Conservation (phyloP, 2,329 filamentous ascomycete genomes). For the Clarireedia paspali region DNA sequence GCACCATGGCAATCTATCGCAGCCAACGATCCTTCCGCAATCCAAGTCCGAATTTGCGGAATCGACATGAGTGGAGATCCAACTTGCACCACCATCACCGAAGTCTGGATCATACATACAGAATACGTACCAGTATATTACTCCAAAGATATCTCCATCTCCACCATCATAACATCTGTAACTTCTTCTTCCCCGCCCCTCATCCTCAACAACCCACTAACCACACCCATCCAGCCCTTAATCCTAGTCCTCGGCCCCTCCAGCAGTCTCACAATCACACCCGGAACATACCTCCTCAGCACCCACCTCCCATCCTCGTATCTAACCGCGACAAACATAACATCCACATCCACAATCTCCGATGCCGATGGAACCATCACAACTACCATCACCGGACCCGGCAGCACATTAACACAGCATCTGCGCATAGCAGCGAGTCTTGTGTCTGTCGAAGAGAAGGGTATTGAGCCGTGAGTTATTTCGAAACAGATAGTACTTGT, state of each 20-base stretch:
- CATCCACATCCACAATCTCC: neutral
- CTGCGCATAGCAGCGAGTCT: neutral
- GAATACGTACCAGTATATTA: constrained; percentile 14
- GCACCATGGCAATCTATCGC: constrained; percentile 24
- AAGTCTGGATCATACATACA: constrained; percentile 20
- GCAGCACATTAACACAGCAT: neutral
- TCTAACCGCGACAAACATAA: neutral
- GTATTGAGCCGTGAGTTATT: neutral
- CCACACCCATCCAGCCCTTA: constrained; percentile 5
- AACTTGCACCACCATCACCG: constrained; percentile 14
- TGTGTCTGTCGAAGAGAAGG: neutral
- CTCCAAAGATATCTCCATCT: constrained; percentile 16
- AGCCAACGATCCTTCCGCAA: constrained; percentile 14
- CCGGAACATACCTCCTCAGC: constrained; percentile 13
- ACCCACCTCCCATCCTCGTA: constrained; percentile 10
- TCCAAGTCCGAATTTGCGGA: constrained; percentile 18
- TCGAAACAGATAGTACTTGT: neutral
- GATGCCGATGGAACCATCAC: neutral
- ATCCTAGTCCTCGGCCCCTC: constrained; percentile 15
- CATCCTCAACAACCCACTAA: neutral
- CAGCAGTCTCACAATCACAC: constrained; percentile 11
- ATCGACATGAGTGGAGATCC: constrained; percentile 1
- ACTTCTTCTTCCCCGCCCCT: neutral
- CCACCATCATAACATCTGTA: constrained; percentile 17
- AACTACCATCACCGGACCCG: neutral